Conservation (phyloP, 345 rosid species). For the Pseudoturritis turrita region DNA sequence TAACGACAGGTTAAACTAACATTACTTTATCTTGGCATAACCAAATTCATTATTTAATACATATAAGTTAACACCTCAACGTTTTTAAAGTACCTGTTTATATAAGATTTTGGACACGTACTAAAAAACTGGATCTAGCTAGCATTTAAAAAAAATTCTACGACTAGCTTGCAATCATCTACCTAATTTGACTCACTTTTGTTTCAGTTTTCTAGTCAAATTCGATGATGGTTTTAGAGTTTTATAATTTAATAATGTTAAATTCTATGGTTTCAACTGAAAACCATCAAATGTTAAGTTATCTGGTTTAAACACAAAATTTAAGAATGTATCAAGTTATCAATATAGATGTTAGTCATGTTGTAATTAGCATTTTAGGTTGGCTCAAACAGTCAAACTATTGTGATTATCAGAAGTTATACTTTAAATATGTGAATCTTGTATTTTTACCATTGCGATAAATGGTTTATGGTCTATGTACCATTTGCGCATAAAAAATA, state of each 20-base stretch:
- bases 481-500: too few relatives aligned
- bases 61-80: conserved; percentile 16
- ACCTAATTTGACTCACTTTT: conserved; percentile 18
- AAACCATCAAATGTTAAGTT: too few relatives aligned
- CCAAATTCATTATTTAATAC: conserved; percentile 15
- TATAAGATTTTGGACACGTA: conserved; percentile 27
- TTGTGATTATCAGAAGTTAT: too few relatives aligned
- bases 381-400: too few relatives aligned
- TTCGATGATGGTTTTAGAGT: background rate
- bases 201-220: conserved; percentile 10
- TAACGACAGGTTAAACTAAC: conserved; percentile 23
- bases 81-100: conserved; percentile 6
- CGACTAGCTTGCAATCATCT: conserved; percentile 22
- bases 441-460: too few relatives aligned
- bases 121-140: conserved; percentile 22
- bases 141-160: conserved; percentile 13
- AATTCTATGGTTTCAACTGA: too few relatives aligned
- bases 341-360: too few relatives aligned
- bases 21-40: conserved; percentile 13
- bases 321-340: too few relatives aligned
- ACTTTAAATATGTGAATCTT: too few relatives aligned
- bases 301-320: too few relatives aligned
- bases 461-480: too few relatives aligned
- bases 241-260: background rate
- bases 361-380: too few relatives aligned